These are phyloP conservation scores for Saccharomyces pastorianus DNA, from an alignment of 1,139 yeast species.

Conservation along the genomic window DNA sequence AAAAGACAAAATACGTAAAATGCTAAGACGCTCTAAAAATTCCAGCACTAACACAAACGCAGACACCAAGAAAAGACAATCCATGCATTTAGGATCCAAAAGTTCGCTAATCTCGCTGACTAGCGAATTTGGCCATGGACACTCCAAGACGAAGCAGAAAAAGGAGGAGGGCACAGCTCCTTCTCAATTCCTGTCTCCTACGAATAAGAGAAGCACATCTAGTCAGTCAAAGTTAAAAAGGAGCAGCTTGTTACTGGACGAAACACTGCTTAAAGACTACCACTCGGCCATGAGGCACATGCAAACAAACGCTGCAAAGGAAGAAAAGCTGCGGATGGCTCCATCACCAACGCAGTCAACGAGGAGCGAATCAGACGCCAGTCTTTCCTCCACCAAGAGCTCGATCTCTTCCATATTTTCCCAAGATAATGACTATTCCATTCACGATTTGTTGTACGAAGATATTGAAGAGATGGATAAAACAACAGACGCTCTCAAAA, in stretches of 20 bases:
- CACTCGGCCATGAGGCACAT: conserved; percentile 20
- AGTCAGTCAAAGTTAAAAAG: conserved; percentile 15
- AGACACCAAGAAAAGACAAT: conserved; percentile 18
- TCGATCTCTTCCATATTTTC: conserved; percentile 14
- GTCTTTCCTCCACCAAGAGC: conserved; percentile 13
- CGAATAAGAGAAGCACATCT: neutral
- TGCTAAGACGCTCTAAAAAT: conserved; percentile 13
- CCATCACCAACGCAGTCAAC: neutral
- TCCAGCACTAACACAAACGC: neutral
- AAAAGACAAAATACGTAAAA: neutral
- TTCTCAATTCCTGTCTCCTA: neutral
- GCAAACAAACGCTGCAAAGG: conserved; percentile 2
- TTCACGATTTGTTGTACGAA: conserved; percentile 18
- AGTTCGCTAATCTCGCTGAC: neutral
- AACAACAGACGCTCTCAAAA: neutral
- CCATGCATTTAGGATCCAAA: conserved; percentile 9
- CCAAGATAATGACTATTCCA: conserved; percentile 11
- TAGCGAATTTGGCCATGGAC: neutral
- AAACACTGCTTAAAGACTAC: conserved; percentile 23
- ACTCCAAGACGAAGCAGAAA: neutral
- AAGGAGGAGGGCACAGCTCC: neutral
- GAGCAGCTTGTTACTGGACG: conserved; percentile 23
- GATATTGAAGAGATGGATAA: conserved; percentile 8
- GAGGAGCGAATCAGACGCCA: conserved; percentile 11
- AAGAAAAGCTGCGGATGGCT: neutral